A percentile compares a stretch with the other conserved stretches of the same genome.
phyloP scores from a whole-genome alignment of 1,284 basidiomycete species.

The Anthracocystis setariae region DNA sequence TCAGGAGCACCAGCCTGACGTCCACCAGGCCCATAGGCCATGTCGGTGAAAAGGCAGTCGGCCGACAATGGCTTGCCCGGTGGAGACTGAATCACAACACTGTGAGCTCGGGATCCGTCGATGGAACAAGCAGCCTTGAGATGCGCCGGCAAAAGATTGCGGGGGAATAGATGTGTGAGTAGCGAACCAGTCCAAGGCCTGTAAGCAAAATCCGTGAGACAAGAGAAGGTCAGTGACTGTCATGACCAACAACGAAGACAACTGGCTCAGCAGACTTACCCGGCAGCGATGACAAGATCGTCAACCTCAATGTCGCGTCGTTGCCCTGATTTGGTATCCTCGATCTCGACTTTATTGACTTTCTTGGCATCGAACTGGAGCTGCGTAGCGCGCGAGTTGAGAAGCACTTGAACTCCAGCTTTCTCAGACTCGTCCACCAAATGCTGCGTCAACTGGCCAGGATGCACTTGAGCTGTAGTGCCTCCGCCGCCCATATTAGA shows the following conservation, averaged over 20 bases:
- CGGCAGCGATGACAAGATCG: conserved; percentile 42
- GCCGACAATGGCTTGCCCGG: conserved; percentile 60
- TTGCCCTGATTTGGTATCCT: conserved; percentile 13
- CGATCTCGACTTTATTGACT: conserved; percentile 39
- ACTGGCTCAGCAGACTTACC: conserved; percentile 13
- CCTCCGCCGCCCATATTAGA: conserved; percentile 68
- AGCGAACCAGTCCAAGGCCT: conserved; percentile 80
- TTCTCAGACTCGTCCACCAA: conserved; percentile 74
- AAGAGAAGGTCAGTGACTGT: neutral
- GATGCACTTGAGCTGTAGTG: conserved; percentile 82
- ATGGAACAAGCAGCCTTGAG: conserved; percentile 67
- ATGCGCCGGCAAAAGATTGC: conserved; percentile 45
- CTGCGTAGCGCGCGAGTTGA: conserved; percentile 60
- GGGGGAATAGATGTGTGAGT: conserved; percentile 71
- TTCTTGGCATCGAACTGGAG: conserved; percentile 35
- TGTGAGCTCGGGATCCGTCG: conserved; percentile 71
- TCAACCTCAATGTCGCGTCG: conserved; percentile 19
- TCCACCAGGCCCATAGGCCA: conserved; percentile 64
- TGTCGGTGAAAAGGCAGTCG: conserved; percentile 72
- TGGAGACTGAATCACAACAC: conserved; percentile 68
- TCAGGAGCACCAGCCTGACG: conserved; percentile 48
- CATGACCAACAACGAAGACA: neutral
- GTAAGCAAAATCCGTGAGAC: conserved; percentile 60
- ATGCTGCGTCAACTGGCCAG: conserved; percentile 79
- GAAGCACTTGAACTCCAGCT: conserved; percentile 70